phyloP scores from a whole-genome alignment of 2,329 filamentous ascomycete genomes.

The Tolypocladium inflatum region DNA sequence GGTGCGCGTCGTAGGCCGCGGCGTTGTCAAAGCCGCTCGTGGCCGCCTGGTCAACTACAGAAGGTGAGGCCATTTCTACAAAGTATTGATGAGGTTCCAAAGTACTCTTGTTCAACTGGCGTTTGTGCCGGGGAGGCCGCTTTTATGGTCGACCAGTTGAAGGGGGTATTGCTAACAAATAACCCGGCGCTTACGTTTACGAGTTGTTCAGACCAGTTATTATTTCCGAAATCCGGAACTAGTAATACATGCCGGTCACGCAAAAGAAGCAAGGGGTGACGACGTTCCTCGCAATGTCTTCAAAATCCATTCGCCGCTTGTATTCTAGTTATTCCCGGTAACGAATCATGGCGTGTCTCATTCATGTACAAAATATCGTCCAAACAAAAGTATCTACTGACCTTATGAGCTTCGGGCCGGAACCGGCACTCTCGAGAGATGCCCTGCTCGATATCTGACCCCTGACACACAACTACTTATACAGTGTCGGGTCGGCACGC shows the following conservation, averaged over 20 bases:
- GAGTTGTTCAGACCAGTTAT: neutral
- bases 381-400: neutral
- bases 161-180: too few species aligned
- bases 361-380: neutral
- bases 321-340: neutral
- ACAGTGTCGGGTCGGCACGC: neutral
- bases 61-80: constrained; percentile 6
- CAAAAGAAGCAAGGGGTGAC: neutral
- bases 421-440: neutral
- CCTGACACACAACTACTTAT: neutral
- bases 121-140: neutral
- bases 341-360: neutral
- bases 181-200: neutral
- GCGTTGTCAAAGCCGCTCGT: constrained; percentile 56
- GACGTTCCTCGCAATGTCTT: neutral
- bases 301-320: neutral
- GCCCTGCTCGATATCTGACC: neutral
- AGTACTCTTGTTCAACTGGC: neutral
- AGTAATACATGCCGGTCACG: neutral
- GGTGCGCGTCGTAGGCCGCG: constrained; percentile 54
- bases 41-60: constrained; percentile 34
- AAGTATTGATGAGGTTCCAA: neutral
- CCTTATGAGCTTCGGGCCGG: neutral
- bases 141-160: neutral
- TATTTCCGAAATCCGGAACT: neutral